Evolutionary conservation across 768 basidiomycete genomes (phyloP).

Genomic region (Leccinum incarnatum): DNA sequence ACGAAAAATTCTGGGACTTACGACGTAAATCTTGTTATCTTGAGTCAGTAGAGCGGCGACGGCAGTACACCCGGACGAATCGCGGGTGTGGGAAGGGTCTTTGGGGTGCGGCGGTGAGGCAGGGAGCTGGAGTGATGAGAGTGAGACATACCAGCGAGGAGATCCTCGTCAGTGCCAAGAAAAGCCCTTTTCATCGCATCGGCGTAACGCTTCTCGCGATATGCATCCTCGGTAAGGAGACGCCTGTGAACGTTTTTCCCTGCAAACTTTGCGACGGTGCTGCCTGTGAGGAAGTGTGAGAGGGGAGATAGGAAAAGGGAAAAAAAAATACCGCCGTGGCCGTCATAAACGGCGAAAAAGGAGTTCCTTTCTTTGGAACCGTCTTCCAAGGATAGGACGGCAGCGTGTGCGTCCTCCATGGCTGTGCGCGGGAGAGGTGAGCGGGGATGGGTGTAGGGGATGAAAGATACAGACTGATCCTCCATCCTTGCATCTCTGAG

Average conservation of each 20-base stretch:
- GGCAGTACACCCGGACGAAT: slow-evolving; percentile 96
- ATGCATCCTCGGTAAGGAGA: slow-evolving; percentile 67
- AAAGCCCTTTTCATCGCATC: slow-evolving; percentile 85
- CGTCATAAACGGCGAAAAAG: slow-evolving; percentile 98
- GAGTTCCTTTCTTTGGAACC: slow-evolving; percentile 50
- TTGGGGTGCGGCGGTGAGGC: slow-evolving; percentile 9
- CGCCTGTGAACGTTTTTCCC: slow-evolving; percentile 82
- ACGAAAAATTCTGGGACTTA: slow-evolving; percentile 39
- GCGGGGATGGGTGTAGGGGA: neutral
- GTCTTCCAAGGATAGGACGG: slow-evolving; percentile 66
- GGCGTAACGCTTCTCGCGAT: slow-evolving; percentile 66
- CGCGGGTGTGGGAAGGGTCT: slow-evolving; percentile 86
- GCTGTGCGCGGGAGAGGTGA: slow-evolving; percentile 43
- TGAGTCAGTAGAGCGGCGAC: slow-evolving; percentile 81
- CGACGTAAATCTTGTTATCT: slow-evolving; percentile 76
- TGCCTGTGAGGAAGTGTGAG: slow-evolving; percentile 46
- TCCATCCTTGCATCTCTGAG: slow-evolving; percentile 99
- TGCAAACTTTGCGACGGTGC: slow-evolving; percentile 82
- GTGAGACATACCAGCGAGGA: slow-evolving; percentile 66
- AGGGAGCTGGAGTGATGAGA: neutral
- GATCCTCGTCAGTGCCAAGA: slow-evolving; percentile 91
- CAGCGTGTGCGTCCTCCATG: slow-evolving; percentile 96
- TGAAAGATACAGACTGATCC: slow-evolving; percentile 73
- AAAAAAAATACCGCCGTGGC: slow-evolving; percentile 79
- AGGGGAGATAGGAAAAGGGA: neutral